These are phyloP conservation scores for Penicillium paneum DNA, from an alignment of 2,329 filamentous ascomycete genomes.

Conservation along the genomic window DNA sequence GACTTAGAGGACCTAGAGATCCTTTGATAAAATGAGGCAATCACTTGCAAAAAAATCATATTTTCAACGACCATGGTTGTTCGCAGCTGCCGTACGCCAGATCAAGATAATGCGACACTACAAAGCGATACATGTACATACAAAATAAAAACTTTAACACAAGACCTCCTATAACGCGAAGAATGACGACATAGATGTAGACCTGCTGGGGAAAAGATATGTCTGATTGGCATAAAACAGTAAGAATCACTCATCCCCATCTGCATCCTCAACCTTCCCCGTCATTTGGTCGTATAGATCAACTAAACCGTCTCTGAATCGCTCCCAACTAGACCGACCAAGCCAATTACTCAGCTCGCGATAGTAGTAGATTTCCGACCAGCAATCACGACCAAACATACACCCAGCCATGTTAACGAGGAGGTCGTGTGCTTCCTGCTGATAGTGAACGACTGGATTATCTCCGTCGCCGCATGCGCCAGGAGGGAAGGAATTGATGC, in stretches of 20 bases:
- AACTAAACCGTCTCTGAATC: conserved; percentile 38
- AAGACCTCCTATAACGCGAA: not conserved
- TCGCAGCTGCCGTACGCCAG: not conserved
- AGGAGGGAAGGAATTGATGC: conserved; percentile 89
- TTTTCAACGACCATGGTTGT: not conserved
- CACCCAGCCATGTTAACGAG: conserved; percentile 98
- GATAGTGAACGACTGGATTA: conserved; percentile 78
- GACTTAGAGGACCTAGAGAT: rapidly evolving
- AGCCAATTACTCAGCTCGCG: conserved; percentile 86
- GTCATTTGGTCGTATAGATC: conserved; percentile 24
- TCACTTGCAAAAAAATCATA: not conserved
- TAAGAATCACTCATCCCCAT: not conserved
- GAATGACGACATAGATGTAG: not conserved
- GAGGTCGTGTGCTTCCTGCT: conserved; percentile 81
- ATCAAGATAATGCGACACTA: not conserved
- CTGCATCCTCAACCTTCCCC: conserved; percentile 11
- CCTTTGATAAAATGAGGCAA: rapidly evolving
- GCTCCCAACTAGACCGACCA: conserved; percentile 80
- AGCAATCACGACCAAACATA: conserved; percentile 94
- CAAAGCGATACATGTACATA: conserved; percentile 3
- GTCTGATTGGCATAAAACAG: not conserved
- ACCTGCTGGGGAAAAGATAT: not conserved
- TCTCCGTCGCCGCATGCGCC: conserved; percentile 68
- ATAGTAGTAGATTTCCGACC: conserved; percentile 96
- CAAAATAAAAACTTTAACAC: not conserved